Percentiles rank a stretch among this genome's conserved stretches.
Conservation (phyloP, 129 eudicot species). For the Heracleum sosnowskyi region DNA sequence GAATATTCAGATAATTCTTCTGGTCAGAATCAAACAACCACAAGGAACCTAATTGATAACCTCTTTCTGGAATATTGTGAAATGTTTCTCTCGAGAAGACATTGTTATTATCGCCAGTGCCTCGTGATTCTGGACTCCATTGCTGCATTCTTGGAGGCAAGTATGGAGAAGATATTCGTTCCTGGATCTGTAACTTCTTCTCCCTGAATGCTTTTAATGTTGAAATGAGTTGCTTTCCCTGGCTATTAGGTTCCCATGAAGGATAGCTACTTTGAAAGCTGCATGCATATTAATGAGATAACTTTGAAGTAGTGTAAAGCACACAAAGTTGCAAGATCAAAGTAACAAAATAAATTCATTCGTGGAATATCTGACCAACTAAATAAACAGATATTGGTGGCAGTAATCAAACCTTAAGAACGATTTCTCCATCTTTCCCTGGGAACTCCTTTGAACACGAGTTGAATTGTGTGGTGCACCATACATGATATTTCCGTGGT, state of each 20-base stretch:
- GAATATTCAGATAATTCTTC: constrained; percentile 63
- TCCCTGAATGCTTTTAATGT: constrained; percentile 55
- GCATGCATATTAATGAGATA: constrained; percentile 15
- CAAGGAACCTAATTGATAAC: constrained; percentile 48
- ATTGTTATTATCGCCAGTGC: constrained; percentile 31
- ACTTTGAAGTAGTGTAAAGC: neutral
- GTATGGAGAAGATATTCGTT: constrained; percentile 30
- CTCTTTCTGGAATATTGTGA: constrained; percentile 28
- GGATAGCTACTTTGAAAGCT: constrained; percentile 88
- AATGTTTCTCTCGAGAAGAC: constrained; percentile 31
- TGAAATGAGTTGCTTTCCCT: constrained; percentile 64
- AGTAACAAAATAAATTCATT: neutral
- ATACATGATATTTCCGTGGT: constrained; percentile 69
- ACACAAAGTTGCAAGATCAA: neutral
- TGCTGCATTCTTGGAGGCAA: constrained; percentile 38
- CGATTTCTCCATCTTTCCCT: constrained; percentile 97
- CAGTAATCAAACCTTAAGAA: constrained; percentile 55
- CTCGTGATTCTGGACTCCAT: constrained; percentile 26
- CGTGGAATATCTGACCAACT: neutral
- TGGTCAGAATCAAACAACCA: constrained; percentile 67
- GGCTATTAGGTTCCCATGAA: constrained; percentile 68
- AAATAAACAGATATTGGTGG: neutral
- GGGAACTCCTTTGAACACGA: constrained; percentile 58
- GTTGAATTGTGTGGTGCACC: constrained; percentile 65
- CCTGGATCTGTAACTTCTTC: constrained; percentile 52